Percentiles rank a stretch among this genome's conserved stretches.
These are phyloP conservation scores for Suillus brevipes DNA, from an alignment of 768 basidiomycete genomes.

Conservation along the genomic window DNA sequence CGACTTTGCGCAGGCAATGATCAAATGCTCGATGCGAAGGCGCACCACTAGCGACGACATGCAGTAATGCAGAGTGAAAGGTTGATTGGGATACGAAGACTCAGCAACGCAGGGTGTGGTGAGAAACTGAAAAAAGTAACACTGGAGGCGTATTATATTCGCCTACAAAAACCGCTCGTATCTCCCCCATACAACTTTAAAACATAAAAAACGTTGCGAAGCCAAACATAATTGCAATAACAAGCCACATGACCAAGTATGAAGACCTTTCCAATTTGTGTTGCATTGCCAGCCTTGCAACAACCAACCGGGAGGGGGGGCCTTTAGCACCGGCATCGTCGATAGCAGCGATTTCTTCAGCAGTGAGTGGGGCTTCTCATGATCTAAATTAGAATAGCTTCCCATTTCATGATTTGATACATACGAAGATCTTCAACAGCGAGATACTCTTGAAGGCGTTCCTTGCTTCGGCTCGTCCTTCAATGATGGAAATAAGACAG, in stretches of 20 bases:
- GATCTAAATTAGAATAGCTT: background rate
- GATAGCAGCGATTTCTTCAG: conserved; percentile 61
- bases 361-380: conserved; percentile 50
- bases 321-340: too few species aligned
- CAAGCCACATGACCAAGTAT: background rate
- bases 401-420: conserved; percentile 12
- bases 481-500: conserved; percentile 4
- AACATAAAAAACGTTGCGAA: background rate
- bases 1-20: background rate
- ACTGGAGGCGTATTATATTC: background rate
- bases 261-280: background rate
- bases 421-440: conserved; percentile 58
- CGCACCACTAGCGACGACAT: background rate
- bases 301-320: conserved; percentile 32
- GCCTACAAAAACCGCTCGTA: too few species aligned
- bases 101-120: background rate
- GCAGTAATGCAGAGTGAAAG: background rate
- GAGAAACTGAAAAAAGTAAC: background rate
- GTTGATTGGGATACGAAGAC: background rate
- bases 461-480: conserved; percentile 61
- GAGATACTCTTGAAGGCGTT: conserved; percentile 67
- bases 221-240: background rate
- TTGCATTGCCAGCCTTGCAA: background rate
- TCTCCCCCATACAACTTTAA: too few species aligned
- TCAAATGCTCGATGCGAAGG: background rate